Evolutionary conservation across 2,329 filamentous ascomycete species (phyloP).

Genomic region (Phyllosticta capitalensis): DNA sequence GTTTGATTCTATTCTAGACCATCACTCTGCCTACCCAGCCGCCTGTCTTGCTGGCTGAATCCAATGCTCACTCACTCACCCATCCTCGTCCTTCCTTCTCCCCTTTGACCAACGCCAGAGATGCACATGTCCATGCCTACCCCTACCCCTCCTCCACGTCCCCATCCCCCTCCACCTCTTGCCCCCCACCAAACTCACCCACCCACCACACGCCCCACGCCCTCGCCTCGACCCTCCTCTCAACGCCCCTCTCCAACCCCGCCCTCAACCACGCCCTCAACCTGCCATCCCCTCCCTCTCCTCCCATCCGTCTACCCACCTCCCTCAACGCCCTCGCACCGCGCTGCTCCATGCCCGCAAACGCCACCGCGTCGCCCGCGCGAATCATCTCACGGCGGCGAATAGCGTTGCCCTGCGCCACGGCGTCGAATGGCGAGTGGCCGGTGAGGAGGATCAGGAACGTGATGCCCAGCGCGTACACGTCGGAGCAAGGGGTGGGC

Average conservation of each 20-base stretch:
- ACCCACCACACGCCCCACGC: neutral
- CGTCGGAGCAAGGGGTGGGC: constrained; percentile 28
- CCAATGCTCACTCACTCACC: too few relatives aligned
- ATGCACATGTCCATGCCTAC: too few relatives aligned
- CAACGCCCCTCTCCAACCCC: neutral
- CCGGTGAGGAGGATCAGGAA: constrained; percentile 35
- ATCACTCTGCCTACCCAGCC: too few relatives aligned
- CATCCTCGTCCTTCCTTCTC: too few relatives aligned
- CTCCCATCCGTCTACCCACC: neutral
- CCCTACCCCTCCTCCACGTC: too few relatives aligned
- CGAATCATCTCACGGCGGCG: constrained; percentile 37
- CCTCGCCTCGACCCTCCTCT: neutral
- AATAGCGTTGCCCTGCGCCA: constrained; percentile 30
- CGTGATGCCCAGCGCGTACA: constrained; percentile 38
- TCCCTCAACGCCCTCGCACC: neutral
- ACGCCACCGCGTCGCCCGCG: constrained; percentile 31
- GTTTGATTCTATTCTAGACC: too few relatives aligned
- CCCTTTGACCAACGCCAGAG: too few relatives aligned
- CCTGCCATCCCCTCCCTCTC: neutral
- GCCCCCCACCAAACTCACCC: neutral
- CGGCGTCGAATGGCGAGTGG: constrained; percentile 31
- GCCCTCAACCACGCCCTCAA: neutral
- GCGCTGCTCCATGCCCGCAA: constrained; percentile 13
- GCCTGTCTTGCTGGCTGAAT: too few relatives aligned
- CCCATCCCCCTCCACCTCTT: too few relatives aligned